Percentiles rank a stretch among this genome's conserved stretches.
Conservation (phyloP, 2,329 filamentous ascomycete species). For the Talaromyces funiculosus region DNA sequence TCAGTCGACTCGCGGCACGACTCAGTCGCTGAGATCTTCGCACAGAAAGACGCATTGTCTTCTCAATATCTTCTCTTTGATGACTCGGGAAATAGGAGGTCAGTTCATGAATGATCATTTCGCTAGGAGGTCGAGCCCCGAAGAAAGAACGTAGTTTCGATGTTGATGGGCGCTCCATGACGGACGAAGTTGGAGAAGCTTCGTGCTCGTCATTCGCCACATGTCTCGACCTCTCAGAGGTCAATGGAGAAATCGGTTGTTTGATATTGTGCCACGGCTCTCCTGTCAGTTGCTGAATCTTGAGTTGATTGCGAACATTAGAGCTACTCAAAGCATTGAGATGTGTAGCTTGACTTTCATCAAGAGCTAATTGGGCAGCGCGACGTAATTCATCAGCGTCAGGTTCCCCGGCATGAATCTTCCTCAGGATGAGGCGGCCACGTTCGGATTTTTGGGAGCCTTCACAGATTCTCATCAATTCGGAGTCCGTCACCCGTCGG, state of each 20-base stretch:
- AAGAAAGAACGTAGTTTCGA: conserved; percentile 62
- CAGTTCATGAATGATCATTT: conserved; percentile 93
- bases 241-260: conserved; percentile 75
- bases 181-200: conserved; percentile 16
- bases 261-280: conserved; percentile 81
- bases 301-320: conserved; percentile 75
- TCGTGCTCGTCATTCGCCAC: conserved; percentile 26
- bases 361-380: conserved; percentile 80
- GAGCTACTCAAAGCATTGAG: conserved; percentile 53
- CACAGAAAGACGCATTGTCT: conserved; percentile 88
- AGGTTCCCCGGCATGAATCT: conserved; percentile 87
- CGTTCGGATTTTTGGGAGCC: conserved; percentile 79
- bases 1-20: conserved; percentile 85
- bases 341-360: conserved; percentile 74
- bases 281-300: conserved; percentile 83
- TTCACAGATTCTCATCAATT: conserved; percentile 86
- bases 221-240: conserved; percentile 27
- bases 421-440: conserved; percentile 82
- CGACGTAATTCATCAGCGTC: conserved; percentile 79
- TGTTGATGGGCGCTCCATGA: conserved; percentile 20
- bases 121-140: conserved; percentile 85
- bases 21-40: conserved; percentile 85
- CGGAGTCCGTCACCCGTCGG: conserved; percentile 75
- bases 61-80: conserved; percentile 87
- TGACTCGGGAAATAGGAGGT: conserved; percentile 98